These are phyloP conservation scores for Cadophora sp. DNA, from an alignment of 2,329 filamentous ascomycete species.

Conservation along the genomic window DNA sequence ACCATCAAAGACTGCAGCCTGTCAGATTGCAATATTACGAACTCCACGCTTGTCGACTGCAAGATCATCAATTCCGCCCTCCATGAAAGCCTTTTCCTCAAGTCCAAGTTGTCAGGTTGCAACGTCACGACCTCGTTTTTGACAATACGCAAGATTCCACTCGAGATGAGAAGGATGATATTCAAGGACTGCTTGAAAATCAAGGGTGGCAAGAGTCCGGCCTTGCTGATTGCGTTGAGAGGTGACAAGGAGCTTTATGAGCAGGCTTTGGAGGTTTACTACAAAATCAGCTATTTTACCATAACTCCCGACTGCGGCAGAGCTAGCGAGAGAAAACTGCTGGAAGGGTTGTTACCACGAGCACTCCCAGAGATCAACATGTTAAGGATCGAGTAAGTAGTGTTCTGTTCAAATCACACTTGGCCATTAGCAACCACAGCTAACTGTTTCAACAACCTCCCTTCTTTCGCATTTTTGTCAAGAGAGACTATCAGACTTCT, in stretches of 20 bases:
- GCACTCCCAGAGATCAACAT: too few species aligned
- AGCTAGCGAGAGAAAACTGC: too few species aligned
- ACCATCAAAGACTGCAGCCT: neutral
- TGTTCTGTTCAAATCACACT: too few species aligned
- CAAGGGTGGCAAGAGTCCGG: neutral
- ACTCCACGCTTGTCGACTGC: slow-evolving; percentile 4
- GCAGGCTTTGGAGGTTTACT: slow-evolving; percentile 9
- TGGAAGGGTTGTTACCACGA: too few species aligned
- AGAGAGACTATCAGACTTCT: too few species aligned
- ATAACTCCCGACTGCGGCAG: neutral
- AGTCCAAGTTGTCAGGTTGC: neutral
- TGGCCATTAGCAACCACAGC: too few species aligned
- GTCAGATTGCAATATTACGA: neutral
- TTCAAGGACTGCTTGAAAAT: neutral
- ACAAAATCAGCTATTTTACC: neutral
- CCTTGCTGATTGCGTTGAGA: slow-evolving; percentile 2
- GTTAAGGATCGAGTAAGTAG: too few species aligned
- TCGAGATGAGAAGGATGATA: neutral
- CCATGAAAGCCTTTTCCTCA: slow-evolving; percentile 1
- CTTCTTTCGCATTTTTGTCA: too few species aligned
- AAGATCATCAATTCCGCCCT: slow-evolving; percentile 9
- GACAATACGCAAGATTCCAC: neutral
- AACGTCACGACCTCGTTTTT: neutral
- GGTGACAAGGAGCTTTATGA: slow-evolving; percentile 1
- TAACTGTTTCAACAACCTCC: too few species aligned